phyloP scores from a whole-genome alignment of 1,284 basidiomycete species.

The Ustilago xerochloae region DNA sequence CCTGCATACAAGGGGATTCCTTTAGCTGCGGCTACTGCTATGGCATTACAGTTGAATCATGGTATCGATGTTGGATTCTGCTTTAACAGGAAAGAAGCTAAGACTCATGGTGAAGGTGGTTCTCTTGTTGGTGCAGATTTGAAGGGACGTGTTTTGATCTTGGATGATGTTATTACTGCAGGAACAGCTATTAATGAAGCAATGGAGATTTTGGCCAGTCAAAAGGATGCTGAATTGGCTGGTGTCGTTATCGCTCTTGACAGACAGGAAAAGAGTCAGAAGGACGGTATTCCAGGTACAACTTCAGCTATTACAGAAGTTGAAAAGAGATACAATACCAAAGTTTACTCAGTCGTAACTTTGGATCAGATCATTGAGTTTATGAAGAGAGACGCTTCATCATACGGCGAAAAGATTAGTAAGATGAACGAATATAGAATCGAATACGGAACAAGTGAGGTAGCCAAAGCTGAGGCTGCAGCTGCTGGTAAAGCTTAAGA shows the following conservation, averaged over 20 bases:
- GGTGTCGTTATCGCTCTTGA: conserved; percentile 93
- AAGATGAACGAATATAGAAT: conserved; percentile 84
- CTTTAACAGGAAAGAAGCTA: conserved; percentile 95
- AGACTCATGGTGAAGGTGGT: conserved; percentile 97
- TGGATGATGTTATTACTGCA: conserved; percentile 97
- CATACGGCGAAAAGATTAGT: conserved; percentile 74
- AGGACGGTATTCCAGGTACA: conserved; percentile 67
- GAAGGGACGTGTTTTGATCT: conserved; percentile 78
- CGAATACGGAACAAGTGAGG: conserved; percentile 75
- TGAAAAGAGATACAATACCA: conserved; percentile 78
- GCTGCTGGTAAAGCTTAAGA: conserved; percentile 10
- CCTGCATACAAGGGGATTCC: conserved; percentile 99
- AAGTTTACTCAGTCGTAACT: conserved; percentile 79
- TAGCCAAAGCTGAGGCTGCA: conserved; percentile 28
- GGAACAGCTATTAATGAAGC: conserved; percentile 72
- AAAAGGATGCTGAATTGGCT: conserved; percentile 71
- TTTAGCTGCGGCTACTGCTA: conserved; percentile 86
- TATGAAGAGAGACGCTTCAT: conserved; percentile 76
- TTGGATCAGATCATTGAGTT: conserved; percentile 88
- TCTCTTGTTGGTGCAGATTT: conserved; percentile 86
- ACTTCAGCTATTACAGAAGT: conserved; percentile 75
- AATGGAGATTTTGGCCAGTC: conserved; percentile 57
- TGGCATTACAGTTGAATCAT: conserved; percentile 77
- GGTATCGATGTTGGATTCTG: conserved; percentile 80
- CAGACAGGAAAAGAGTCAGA: conserved; percentile 83